phyloP scores from a whole-genome alignment of 2,329 filamentous ascomycete genomes.

The Verticillium dahliae region DNA sequence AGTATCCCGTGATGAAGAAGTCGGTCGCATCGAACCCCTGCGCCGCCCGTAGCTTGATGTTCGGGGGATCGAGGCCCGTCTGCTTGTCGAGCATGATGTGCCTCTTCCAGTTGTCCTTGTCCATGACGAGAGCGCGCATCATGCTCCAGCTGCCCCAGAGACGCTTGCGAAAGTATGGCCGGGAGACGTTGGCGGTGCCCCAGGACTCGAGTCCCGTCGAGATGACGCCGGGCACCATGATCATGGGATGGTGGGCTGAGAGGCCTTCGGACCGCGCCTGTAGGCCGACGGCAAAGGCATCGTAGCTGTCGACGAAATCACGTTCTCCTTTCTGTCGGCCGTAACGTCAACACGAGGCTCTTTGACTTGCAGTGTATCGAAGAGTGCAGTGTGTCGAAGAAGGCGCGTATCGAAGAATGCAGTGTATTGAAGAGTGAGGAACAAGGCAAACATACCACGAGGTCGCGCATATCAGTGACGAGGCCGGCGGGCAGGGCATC shows the following conservation, averaged over 20 bases:
- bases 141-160: conserved; percentile 98
- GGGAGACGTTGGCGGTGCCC: conserved; percentile 79
- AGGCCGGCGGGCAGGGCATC: conserved; percentile 85
- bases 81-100: conserved; percentile 95
- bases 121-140: conserved; percentile 90
- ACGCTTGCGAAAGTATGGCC: conserved; percentile 88
- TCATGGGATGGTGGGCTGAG: conserved; percentile 74
- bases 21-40: conserved; percentile 97
- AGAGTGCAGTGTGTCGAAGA: neutral
- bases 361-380: neutral
- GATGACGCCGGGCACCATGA: conserved; percentile 97
- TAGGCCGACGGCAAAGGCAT: conserved; percentile 86
- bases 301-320: conserved; percentile 76
- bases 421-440: conserved; percentile 1
- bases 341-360: neutral
- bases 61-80: conserved; percentile 85
- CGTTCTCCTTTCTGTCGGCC: conserved; percentile 67
- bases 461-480: conserved; percentile 75
- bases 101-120: conserved; percentile 90
- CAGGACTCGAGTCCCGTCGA: conserved; percentile 95
- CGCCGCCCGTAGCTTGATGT: conserved; percentile 83
- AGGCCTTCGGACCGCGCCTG: conserved; percentile 79
- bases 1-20: conserved; percentile 88
- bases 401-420: too few species aligned
- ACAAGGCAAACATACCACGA: conserved; percentile 56